Base-by-base conservation (phyloP, 176 grass and related monocot species). In the Carex myosuroides region DNA sequence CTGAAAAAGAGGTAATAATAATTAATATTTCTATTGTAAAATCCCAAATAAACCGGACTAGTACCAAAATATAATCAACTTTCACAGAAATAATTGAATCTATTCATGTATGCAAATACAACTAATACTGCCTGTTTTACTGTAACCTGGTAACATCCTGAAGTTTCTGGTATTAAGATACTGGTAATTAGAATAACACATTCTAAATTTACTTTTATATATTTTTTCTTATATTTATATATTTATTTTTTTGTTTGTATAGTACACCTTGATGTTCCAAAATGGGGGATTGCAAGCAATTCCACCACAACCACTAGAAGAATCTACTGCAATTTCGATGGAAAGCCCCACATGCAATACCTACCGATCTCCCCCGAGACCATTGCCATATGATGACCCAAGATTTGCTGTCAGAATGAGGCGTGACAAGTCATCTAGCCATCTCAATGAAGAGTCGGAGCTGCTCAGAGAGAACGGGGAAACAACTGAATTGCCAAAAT, bases 311-410 rank as follows among this genome's bases (percentile, higher is more conserved):
- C 79, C 90, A 75, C 80, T 95, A 75, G 87, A 95, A 84, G 96
- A 91, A 81, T 85, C 87, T 52, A 79, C 89, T 81, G 89, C 91
- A 87, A 70, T 85, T 84, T 62, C 18, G 48, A 81, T 82, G 90
- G 90, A 84, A 70, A 81, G 62, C 61, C 77, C 79, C 37, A 92
- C 93, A 84, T 91, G 87, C 26, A 83, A 95, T 84, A 95, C 93
- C 13, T 99, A 93, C 61, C 89, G 87, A 22, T 71, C 93, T 70
- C 91, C 93, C 32, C 96, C 93, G 41, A 89, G 91, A 87, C 96
- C 96, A 10, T 85, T 99, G 41, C 89, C 96, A 55, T 99, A 99
- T 16, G 93, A 95, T 70, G 96, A 94, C 90, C 96, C 96, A 61
- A 85, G 92, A 88, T 99, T 90, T 41, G 91, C 91, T 81, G 70